Conservation (phyloP, 1,284 basidiomycete species). For the Wallemia ichthyophaga region DNA sequence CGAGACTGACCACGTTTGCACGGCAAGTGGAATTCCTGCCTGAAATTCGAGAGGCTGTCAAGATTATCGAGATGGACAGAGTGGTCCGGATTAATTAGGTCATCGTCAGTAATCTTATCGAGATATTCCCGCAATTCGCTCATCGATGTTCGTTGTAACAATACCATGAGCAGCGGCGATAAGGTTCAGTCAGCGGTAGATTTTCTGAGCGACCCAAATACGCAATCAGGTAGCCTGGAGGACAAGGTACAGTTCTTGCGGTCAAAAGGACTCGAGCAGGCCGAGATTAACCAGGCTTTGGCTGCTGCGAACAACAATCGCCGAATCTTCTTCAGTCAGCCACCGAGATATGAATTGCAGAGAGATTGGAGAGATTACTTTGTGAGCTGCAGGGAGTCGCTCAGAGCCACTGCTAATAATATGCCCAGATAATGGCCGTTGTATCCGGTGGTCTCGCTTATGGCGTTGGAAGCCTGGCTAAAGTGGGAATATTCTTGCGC, state of each 20-base stretch:
- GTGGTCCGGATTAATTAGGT: background rate
- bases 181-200: background rate
- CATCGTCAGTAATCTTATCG: background rate
- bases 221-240: slow-evolving; percentile 35
- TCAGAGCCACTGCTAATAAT: background rate
- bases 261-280: slow-evolving; percentile 54
- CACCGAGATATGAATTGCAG: slow-evolving; percentile 20
- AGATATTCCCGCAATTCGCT: background rate
- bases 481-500: slow-evolving; percentile 22
- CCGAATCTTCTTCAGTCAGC: slow-evolving; percentile 16
- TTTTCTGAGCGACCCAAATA: slow-evolving; percentile 5
- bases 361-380: slow-evolving; percentile 85
- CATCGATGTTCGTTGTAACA: background rate
- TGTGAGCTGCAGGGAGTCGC: slow-evolving; percentile 21
- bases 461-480: slow-evolving; percentile 54
- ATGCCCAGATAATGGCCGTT: slow-evolving; percentile 56
- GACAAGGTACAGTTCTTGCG: slow-evolving; percentile 79
- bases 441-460: slow-evolving; percentile 70
- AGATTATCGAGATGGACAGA: background rate
- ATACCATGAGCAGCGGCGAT: background rate
- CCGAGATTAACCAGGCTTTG: slow-evolving; percentile 68
- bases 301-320: slow-evolving; percentile 22
- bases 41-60: background rate
- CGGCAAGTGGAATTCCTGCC: background rate
- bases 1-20: background rate